Conservation (phyloP, 768 basidiomycete genomes). For the Suillus bovinus region DNA sequence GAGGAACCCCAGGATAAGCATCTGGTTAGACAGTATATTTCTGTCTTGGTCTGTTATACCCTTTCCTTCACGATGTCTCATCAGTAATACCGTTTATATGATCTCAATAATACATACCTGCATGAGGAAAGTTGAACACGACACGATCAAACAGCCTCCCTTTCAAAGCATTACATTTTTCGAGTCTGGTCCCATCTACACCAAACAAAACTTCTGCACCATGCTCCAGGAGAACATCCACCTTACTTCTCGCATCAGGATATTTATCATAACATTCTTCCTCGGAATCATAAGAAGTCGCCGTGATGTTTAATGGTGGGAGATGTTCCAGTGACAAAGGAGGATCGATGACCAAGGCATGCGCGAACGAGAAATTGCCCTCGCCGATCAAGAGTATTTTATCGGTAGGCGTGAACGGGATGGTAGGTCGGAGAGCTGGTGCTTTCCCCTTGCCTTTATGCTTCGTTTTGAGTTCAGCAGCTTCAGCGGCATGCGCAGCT, state of each 20-base stretch:
- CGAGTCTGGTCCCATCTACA: slow-evolving; percentile 82
- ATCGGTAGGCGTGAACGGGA: slow-evolving; percentile 68
- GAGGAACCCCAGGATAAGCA: slow-evolving; percentile 79
- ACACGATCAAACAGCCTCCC: slow-evolving; percentile 73
- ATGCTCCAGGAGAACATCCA: slow-evolving; percentile 49
- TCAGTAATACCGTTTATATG: slow-evolving; percentile 1
- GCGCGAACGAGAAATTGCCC: slow-evolving; percentile 93
- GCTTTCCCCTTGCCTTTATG: slow-evolving; percentile 38
- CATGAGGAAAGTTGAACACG: slow-evolving; percentile 97
- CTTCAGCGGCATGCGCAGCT: slow-evolving; percentile 48
- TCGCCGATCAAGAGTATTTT: slow-evolving; percentile 84
- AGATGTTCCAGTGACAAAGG: slow-evolving; percentile 49
- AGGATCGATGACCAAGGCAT: slow-evolving; percentile 59
- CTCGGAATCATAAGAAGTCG: slow-evolving; percentile 85
- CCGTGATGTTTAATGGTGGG: slow-evolving; percentile 68
- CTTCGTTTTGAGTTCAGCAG: slow-evolving; percentile 44
- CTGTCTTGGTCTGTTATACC: slow-evolving; percentile 93
- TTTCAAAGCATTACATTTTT: slow-evolving; percentile 56
- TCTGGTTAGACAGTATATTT: slow-evolving; percentile 88
- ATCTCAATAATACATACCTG: slow-evolving; percentile 52
- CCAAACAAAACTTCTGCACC: slow-evolving; percentile 77
- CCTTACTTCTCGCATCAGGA: slow-evolving; percentile 63
- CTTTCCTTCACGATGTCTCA: slow-evolving; percentile 50
- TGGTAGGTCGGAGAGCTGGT: slow-evolving; percentile 42
- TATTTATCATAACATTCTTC: slow-evolving; percentile 81